Conservation (phyloP, 2,329 filamentous ascomycete species). For the Tolypocladium tropicale region DNA sequence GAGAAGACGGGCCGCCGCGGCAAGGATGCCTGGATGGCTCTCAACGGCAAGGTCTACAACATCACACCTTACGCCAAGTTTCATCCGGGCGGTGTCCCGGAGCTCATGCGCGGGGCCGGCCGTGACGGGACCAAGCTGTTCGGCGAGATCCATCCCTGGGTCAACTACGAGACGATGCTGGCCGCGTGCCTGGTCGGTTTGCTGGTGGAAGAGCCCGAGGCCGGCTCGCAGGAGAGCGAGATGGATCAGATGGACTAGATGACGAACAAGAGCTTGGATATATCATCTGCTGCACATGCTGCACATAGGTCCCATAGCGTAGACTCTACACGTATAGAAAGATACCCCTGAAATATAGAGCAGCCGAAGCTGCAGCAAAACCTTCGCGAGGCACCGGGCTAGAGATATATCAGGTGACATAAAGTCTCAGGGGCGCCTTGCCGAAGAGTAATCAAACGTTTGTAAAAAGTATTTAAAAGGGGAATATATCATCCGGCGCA, state of each 20-base stretch:
- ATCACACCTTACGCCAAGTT: constrained; percentile 82
- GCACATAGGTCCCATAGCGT: too few species aligned
- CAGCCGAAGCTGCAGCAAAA: not conserved
- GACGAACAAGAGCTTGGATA: not conserved
- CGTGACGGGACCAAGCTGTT: constrained; percentile 54
- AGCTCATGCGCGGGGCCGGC: constrained; percentile 55
- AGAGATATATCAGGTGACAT: not conserved
- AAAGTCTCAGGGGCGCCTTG: not conserved
- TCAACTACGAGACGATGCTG: constrained; percentile 63
- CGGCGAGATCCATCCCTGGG: constrained; percentile 59
- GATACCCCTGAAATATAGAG: not conserved
- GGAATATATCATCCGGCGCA: not conserved
- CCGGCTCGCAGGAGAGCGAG: constrained; percentile 20
- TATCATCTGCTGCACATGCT: not conserved
- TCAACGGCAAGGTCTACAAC: constrained; percentile 89
- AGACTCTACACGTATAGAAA: not conserved
- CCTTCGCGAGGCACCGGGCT: not conserved
- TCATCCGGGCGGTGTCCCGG: constrained; percentile 77
- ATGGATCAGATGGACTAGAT: constrained; percentile 54
- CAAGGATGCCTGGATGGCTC: constrained; percentile 80
- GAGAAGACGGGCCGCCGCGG: constrained; percentile 73
- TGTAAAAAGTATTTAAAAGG: not conserved
- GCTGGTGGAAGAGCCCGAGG: constrained; percentile 45
- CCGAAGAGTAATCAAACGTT: not conserved
- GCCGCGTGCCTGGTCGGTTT: constrained; percentile 52